Percentiles rank a stretch among this genome's conserved stretches.
phyloP scores from a whole-genome alignment of 306 rosid genomes.

The Notholithocarpus densiflorus region DNA sequence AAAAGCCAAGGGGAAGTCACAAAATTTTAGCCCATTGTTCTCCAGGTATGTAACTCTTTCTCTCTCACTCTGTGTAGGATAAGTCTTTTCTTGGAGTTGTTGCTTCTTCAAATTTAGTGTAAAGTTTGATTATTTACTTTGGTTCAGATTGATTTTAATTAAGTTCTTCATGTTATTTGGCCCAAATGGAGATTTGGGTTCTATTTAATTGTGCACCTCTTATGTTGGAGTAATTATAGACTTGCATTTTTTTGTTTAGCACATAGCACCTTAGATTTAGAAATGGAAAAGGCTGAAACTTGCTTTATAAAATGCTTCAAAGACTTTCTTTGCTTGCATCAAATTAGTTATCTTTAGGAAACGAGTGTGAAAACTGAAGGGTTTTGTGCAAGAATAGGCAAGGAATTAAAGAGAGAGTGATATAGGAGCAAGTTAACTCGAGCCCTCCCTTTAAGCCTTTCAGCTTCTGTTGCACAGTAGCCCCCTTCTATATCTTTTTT shows the following conservation, averaged over 20 bases:
- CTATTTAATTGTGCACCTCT: not conserved
- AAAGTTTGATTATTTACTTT: not conserved
- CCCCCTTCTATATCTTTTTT: not conserved
- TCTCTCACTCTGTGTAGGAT: not conserved
- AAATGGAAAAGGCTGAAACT: not conserved
- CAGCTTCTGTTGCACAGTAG: not conserved
- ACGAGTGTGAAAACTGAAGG: not conserved
- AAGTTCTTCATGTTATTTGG: not conserved
- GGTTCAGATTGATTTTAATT: not conserved
- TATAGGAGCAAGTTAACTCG: not conserved
- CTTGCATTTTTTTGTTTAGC: not conserved
- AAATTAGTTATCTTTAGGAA: not conserved
- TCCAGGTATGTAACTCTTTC: slow-evolving; percentile 36
- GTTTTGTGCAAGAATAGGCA: not conserved
- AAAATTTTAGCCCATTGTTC: slow-evolving; percentile 40
- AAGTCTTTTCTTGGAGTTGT: not conserved
- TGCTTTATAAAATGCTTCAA: not conserved
- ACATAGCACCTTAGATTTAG: not conserved
- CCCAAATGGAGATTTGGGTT: not conserved
- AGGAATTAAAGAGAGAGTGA: not conserved
- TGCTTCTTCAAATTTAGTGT: not conserved
- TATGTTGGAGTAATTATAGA: not conserved
- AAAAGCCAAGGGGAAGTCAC: slow-evolving; percentile 40
- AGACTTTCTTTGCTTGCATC: not conserved
- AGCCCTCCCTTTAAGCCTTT: not conserved